These are phyloP conservation scores for Allium fistulosum DNA, from an alignment of 106 monocot genomes.

Conservation along the genomic window DNA sequence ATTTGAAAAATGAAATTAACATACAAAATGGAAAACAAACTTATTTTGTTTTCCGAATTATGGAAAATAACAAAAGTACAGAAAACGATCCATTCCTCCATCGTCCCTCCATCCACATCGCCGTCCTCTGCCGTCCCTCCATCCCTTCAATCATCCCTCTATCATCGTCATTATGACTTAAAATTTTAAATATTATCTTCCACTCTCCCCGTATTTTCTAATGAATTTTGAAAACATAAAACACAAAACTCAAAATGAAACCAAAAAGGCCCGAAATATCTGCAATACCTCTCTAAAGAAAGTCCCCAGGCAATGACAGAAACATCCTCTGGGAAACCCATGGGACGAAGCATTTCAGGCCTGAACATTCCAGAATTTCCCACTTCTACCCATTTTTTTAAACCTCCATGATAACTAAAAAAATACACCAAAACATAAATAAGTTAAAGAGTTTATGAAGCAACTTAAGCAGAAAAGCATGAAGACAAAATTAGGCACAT, in stretches of 20 bases:
- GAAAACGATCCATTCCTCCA: too few relatives aligned
- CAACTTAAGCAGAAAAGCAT: background rate
- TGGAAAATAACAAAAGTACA: background rate
- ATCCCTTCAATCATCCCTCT: too few relatives aligned
- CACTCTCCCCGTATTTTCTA: background rate
- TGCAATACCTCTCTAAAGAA: slow-evolving; percentile 80
- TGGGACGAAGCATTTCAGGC: slow-evolving; percentile 93
- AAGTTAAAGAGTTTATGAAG: background rate
- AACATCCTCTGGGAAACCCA: slow-evolving; percentile 95
- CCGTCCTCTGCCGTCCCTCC: too few relatives aligned
- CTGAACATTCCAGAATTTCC: slow-evolving; percentile 98
- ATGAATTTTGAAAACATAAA: background rate
- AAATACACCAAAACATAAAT: background rate
- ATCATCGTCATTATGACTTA: too few relatives aligned
- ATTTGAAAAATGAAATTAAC: too few relatives aligned
- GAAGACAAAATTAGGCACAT: background rate
- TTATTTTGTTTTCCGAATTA: background rate
- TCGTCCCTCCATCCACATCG: too few relatives aligned
- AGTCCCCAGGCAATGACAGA: slow-evolving; percentile 98
- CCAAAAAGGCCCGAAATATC: background rate
- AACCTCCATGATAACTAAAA: slow-evolving; percentile 82
- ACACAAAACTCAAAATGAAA: background rate
- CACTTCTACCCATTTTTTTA: slow-evolving; percentile 94
- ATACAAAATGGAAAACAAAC: background rate
- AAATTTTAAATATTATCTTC: too few relatives aligned